Percentiles rank a stretch among this genome's conserved stretches.
These are phyloP conservation scores for Ehretia macrophylla DNA, from an alignment of 257 asterid species.

Conservation along the genomic window DNA sequence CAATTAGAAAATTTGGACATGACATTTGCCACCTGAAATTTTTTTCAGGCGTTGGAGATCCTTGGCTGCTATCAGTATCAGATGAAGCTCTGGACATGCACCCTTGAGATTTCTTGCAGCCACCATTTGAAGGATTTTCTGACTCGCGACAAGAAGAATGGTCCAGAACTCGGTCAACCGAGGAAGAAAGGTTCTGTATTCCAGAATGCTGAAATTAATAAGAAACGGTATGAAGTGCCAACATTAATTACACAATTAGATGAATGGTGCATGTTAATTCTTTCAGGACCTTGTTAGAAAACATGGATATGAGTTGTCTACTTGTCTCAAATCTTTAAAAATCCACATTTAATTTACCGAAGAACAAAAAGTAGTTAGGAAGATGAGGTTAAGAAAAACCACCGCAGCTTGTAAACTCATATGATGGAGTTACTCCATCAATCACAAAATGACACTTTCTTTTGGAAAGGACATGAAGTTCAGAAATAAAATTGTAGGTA, in stretches of 20 bases:
- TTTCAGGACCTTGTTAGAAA: not conserved
- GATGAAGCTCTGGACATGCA: slow-evolving; percentile 23
- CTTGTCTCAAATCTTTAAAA: not conserved
- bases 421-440: too few species aligned
- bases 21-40: slow-evolving; percentile 26
- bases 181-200: slow-evolving; percentile 15
- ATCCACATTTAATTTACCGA: not conserved
- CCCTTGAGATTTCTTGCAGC: slow-evolving; percentile 17
- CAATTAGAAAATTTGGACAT: not conserved
- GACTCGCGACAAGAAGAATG: slow-evolving; percentile 25
- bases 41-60: slow-evolving; percentile 32
- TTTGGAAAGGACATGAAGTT: not conserved
- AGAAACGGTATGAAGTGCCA: slow-evolving; percentile 1
- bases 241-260: not conserved
- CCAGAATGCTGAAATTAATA: slow-evolving; percentile 27
- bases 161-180: not conserved
- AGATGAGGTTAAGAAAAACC: not conserved
- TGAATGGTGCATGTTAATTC: not conserved
- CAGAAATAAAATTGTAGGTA: not conserved
- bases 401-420: not conserved
- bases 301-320: not conserved
- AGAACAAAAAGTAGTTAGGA: too few species aligned
- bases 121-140: slow-evolving; percentile 20
- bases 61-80: slow-evolving; percentile 31
- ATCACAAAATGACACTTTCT: not conserved